phyloP scores from a whole-genome alignment of 1,284 basidiomycete genomes.

The Malassezia obtusa region DNA sequence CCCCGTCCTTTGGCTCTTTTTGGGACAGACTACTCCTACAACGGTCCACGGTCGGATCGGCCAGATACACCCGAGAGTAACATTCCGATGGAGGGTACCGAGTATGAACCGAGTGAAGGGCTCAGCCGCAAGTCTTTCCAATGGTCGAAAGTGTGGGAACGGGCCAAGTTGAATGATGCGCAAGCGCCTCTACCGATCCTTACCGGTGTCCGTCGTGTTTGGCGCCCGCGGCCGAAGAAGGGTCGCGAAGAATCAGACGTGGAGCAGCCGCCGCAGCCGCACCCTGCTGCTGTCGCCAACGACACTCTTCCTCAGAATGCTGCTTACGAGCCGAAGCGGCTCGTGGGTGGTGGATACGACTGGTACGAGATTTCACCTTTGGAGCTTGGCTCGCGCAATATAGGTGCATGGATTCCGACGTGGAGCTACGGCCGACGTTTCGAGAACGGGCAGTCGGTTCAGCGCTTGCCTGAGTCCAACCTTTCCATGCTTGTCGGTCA shows the following conservation, averaged over 20 bases:
- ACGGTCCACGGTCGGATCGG: background rate
- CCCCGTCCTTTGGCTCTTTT: slow-evolving; percentile 20
- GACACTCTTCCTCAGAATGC: background rate
- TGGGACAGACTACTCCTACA: slow-evolving; percentile 16
- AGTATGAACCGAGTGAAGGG: slow-evolving; percentile 24
- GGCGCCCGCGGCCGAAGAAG: slow-evolving; percentile 9
- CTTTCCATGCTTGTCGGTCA: slow-evolving; percentile 44
- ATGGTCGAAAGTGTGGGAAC: slow-evolving; percentile 37
- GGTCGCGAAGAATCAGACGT: background rate
- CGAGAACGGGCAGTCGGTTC: slow-evolving; percentile 27
- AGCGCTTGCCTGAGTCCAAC: slow-evolving; percentile 29
- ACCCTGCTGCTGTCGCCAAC: background rate
- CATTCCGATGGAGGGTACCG: background rate
- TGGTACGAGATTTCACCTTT: slow-evolving; percentile 48
- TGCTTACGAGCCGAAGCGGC: background rate
- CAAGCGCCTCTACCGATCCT: slow-evolving; percentile 36
- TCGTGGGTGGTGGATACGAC: slow-evolving; percentile 20
- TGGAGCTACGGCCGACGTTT: slow-evolving; percentile 47
- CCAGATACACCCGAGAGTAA: background rate
- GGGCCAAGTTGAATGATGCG: slow-evolving; percentile 20
- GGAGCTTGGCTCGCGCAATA: slow-evolving; percentile 44
- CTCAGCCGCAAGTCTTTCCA: slow-evolving; percentile 36
- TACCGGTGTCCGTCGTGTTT: slow-evolving; percentile 32
- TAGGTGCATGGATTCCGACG: slow-evolving; percentile 46
- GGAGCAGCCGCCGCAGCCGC: background rate